These are phyloP conservation scores for Boechera divaricarpa DNA, from an alignment of 345 rosid species.

Conservation along the genomic window DNA sequence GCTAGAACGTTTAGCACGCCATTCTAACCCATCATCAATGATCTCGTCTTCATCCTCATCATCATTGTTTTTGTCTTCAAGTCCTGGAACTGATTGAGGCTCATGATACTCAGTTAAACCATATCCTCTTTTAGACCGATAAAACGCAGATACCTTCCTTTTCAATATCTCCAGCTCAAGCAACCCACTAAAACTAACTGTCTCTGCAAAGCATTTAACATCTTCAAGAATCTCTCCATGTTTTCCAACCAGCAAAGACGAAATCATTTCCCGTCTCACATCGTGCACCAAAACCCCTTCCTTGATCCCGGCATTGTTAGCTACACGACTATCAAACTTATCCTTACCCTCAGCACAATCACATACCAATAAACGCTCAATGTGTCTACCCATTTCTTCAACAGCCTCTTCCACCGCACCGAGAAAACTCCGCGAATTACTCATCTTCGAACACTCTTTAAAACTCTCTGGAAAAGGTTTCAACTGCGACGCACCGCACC, in stretches of 20 bases:
- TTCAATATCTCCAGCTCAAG: conserved; percentile 62
- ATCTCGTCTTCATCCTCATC: conserved; percentile 41
- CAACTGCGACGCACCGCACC: conserved; percentile 85
- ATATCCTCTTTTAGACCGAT: conserved; percentile 56
- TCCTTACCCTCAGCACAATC: conserved; percentile 53
- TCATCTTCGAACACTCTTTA: conserved; percentile 58
- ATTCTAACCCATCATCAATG: conserved; percentile 12
- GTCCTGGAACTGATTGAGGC: conserved; percentile 62
- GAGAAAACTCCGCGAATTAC: conserved; percentile 59
- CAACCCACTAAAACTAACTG: conserved; percentile 44
- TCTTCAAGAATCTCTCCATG: conserved; percentile 55
- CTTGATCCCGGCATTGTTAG: conserved; percentile 70
- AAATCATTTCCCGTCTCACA: conserved; percentile 58
- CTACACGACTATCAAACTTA: conserved; percentile 50
- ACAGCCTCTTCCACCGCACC: conserved; percentile 63
- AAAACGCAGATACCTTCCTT: conserved; percentile 74
- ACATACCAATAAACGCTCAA: conserved; percentile 61
- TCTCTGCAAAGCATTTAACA: conserved; percentile 55
- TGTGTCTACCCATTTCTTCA: conserved; percentile 69
- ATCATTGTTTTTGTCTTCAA: conserved; percentile 60
- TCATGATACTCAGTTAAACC: conserved; percentile 57
- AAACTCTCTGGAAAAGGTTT: conserved; percentile 78
- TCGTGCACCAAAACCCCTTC: conserved; percentile 69
- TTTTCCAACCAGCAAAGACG: conserved; percentile 49
- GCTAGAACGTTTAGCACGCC: conserved; percentile 28